Percentiles rank a stretch among this genome's conserved stretches.
phyloP scores from a whole-genome alignment of 2,329 filamentous ascomycete species.

The Rhinocladiella mackenziei region DNA sequence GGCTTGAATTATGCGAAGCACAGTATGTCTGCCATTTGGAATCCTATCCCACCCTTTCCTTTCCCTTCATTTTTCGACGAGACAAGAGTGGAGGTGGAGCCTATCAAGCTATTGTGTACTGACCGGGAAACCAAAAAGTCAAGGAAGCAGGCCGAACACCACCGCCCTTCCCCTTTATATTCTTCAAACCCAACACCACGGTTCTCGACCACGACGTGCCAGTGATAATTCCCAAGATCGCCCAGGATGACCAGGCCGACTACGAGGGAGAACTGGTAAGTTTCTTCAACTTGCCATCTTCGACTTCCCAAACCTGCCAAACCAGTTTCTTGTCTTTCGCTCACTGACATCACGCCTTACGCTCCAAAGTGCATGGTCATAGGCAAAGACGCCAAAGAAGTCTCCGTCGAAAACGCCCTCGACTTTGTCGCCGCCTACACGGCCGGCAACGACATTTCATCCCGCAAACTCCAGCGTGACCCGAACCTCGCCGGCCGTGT shows the following conservation, averaged over 20 bases:
- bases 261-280: slow-evolving; percentile 42
- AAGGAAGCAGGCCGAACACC: slow-evolving; percentile 38
- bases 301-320: neutral
- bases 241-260: slow-evolving; percentile 40
- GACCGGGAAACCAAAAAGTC: too few relatives aligned
- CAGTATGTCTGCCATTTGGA: slow-evolving; percentile 42
- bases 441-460: slow-evolving; percentile 39
- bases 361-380: slow-evolving; percentile 32
- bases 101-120: too few relatives aligned
- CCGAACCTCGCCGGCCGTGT: slow-evolving; percentile 28
- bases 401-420: slow-evolving; percentile 36
- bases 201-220: slow-evolving; percentile 34
- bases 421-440: slow-evolving; percentile 42
- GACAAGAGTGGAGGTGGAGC: neutral
- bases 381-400: slow-evolving; percentile 36
- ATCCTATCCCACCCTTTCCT: neutral
- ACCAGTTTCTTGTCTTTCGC: neutral
- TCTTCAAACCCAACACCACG: slow-evolving; percentile 40
- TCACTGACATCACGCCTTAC: neutral
- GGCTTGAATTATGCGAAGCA: slow-evolving; percentile 47
- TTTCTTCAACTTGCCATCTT: neutral
- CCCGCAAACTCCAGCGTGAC: slow-evolving; percentile 39
- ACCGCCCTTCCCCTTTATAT: slow-evolving; percentile 38
- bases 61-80: neutral
- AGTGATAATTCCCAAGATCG: slow-evolving; percentile 33